Evolutionary conservation across 768 basidiomycete species (phyloP), one percentile per base, ranked within the genome.

Genomic region (Trametes villosa): DNA sequence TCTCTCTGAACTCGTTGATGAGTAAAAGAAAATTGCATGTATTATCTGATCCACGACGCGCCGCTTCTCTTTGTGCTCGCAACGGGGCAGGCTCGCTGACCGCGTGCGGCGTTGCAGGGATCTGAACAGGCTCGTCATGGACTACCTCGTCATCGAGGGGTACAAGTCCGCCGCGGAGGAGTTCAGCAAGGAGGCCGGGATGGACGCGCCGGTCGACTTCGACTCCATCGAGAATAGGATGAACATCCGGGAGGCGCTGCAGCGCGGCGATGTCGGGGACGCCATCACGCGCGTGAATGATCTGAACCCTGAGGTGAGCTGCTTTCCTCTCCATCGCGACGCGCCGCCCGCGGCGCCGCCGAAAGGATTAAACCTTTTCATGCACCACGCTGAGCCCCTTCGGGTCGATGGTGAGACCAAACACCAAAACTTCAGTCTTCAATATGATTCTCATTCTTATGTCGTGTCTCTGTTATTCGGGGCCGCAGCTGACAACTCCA

Each of bases 101-200:
- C 55, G 7, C 22, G 27, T 11, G 38, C 34, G 56, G 41, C 29
- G 60, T 59, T 52, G 36, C 69, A 99, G 97, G 76, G 95, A 99
- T 75, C 78, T 98, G 59, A 96, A 98, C 74, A 85, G 89, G 4
- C 84, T 98, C 24, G 87, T 99, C 45, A 95, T 97, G 88, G 94
- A 99, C 72, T 98, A 98, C 75, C 89, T 98, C 63, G 92, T 97
- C 62, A 93, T 97, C 54, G 96, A 98, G 71, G 97, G 97, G 2
- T 98, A 95, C 82, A 94, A 95, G 72, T 87, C 91, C 13, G 94
- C 97, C 0, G 97, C 97, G 1, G 90, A 97, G 68, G 91, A 96
- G 74, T 98, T 99, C 70, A 89, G 92, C 60, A 84, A 86, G 47
- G 97, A 99, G 71, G 90, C 96, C 20, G 84, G 86, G 45, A 79